Evolutionary conservation across 2,329 filamentous ascomycete species (phyloP), one percentile per base, ranked within the genome.

Genomic region (Hymenoscyphus linearis): DNA sequence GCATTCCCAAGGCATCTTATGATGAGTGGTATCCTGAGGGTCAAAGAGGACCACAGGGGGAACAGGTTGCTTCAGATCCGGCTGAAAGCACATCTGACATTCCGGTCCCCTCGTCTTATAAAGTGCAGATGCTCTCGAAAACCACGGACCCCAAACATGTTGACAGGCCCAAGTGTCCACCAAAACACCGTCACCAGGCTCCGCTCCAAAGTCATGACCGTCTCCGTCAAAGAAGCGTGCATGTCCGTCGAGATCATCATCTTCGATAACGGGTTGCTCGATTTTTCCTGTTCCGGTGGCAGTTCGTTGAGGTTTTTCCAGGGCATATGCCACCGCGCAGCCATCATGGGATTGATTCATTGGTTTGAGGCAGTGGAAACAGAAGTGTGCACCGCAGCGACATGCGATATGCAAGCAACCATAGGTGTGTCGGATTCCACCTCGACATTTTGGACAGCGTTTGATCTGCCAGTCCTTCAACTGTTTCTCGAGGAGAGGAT

Each of bases 391-490:
- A 13, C 79, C 79, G 59, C 80, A 82, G 14, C 72, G 69, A 60
- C 80, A 82, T 58, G 74, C 69, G 65, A 82, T 77, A 56, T 80
- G 77, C 36, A 69, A 68, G 65, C 80, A 83, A 6, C 80, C 80
- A 61, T 67, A 78, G 75, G 81, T 79, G 58, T 75, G 74, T 63
- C 75, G 74, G 16, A 82, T 69, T 9, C 76, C 80, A n/a, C 76
- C 72, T 1, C 74, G 72, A 62, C 80, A 82, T 59, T 77, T 77
- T 0, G 80, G 80, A 59, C 80, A 83, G 9, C 74, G 72, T 67
- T 80, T 82, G 68, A 80, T 78, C 3, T 77, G 76, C 71, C 76
- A 80, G 50, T 69, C 71, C 55, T 73, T 70, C 2, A 82, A 69
- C 36, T 78, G 67, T 5, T 56, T 60, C 31, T 72, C 70, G 2